These are phyloP conservation scores for Cairneyella variabilis DNA, from an alignment of 495 filamentous ascomycete species.

Conservation along the genomic window DNA sequence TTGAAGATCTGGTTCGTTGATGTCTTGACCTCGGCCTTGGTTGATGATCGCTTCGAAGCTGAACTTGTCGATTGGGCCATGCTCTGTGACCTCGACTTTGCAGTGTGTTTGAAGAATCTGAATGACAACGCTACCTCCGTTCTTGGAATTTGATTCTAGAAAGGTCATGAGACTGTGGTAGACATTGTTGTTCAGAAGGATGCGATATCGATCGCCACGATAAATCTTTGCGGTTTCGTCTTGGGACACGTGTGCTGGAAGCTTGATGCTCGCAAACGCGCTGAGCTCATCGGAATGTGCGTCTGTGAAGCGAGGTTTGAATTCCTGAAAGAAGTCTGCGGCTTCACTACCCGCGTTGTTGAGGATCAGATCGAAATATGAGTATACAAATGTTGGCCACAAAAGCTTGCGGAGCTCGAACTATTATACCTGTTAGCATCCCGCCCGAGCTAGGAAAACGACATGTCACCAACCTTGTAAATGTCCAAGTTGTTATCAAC, in stretches of 20 bases:
- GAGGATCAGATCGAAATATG: slow-evolving; percentile 77
- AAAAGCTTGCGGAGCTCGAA: slow-evolving; percentile 82
- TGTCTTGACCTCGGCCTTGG: slow-evolving; percentile 45
- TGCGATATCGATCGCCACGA: slow-evolving; percentile 73
- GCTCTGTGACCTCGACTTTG: slow-evolving; percentile 67
- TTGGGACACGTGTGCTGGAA: slow-evolving; percentile 72
- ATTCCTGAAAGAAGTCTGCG: slow-evolving; percentile 62
- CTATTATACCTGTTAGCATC: slow-evolving; percentile 32
- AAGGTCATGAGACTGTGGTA: slow-evolving; percentile 80
- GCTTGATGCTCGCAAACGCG: slow-evolving; percentile 58
- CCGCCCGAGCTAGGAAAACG: not conserved
- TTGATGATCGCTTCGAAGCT: slow-evolving; percentile 79
- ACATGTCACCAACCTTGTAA: slow-evolving; percentile 66
- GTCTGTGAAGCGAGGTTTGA: slow-evolving; percentile 64
- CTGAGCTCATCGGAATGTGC: slow-evolving; percentile 75
- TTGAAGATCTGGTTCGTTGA: slow-evolving; percentile 70
- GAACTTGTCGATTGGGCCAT: slow-evolving; percentile 70
- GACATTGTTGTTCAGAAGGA: slow-evolving; percentile 78
- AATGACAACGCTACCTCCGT: slow-evolving; percentile 72
- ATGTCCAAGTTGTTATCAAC: slow-evolving; percentile 86
- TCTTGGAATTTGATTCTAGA: slow-evolving; percentile 74
- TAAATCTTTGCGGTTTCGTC: slow-evolving; percentile 74
- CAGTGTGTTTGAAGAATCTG: slow-evolving; percentile 71
- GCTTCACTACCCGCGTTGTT: slow-evolving; percentile 48
- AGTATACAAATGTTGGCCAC: slow-evolving; percentile 94